Base-by-base conservation (phyloP, 441 rosid genomes). In the Geranium incanum region DNA sequence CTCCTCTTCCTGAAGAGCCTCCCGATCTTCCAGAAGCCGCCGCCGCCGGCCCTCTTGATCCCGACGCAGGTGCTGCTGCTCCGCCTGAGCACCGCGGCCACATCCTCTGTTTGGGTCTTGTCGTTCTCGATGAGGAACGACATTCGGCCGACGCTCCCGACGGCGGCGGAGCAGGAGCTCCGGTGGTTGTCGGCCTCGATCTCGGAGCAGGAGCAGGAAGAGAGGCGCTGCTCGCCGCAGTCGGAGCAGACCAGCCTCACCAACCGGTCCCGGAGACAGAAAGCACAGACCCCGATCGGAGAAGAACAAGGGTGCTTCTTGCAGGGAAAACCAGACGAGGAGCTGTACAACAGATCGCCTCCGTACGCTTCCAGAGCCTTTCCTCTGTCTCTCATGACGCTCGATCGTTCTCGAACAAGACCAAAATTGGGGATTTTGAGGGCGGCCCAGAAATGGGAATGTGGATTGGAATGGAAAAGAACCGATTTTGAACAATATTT, bases 181-280 rank as follows among this genome's bases (percentile, higher is more conserved):
- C 87, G 89, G 50, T 85, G 83, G 66, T 93, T 84, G 33, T 94
- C 87, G 74, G 74, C 80, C 81, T 28, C 11, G 36, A 64, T 60
- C 36, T 83, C 86, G 6, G 97, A 92, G 85, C 97, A 95, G 8
- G 97, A 92, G 39, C 97, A 95, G 11, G 97, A 94, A 41, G 99
- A 95, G 37, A 90, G 86, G 15, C 99, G 79, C 59, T 92, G 99
- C 69, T 92, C 99, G 4, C 99, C 97, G 60, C 99, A 95, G 70
- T 92, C 96, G 0, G 98, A 88, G 66, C 99, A 95, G 0, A 95
- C 96, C 72, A 95, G 84, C 70, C 78, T 88, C 33, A 87, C 77
- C 69, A 95, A 80, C 21, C 99, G 94, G 74, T 95, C 99, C 74
- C 88, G 86, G 71, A 95, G 91, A 77, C 99, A 95, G 66, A 80